These are phyloP conservation scores for Cucumis cinereus DNA, from an alignment of 306 rosid genomes.

Conservation along the genomic window DNA sequence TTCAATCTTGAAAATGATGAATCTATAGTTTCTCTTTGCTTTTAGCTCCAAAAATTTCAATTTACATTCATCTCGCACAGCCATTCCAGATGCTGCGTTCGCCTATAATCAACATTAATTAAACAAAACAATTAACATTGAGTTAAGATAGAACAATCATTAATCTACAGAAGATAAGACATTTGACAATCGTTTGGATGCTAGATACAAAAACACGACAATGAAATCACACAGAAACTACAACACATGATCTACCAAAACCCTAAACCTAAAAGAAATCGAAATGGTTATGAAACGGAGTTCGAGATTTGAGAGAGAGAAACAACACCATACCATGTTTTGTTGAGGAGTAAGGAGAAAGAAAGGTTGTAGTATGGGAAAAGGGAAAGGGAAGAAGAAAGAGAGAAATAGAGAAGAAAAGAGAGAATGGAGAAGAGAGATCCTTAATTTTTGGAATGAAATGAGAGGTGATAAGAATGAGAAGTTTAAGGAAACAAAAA, in stretches of 20 bases:
- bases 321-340: background rate
- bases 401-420: background rate
- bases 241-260: background rate
- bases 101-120: conserved; percentile 14
- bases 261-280: background rate
- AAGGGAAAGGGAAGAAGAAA: background rate
- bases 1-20: conserved; percentile 40
- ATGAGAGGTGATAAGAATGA: conserved; percentile 3
- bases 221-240: background rate
- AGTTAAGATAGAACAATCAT: background rate
- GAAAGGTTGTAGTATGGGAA: background rate
- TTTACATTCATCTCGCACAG: conserved; percentile 40
- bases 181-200: no score
- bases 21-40: conserved; percentile 40
- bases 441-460: conserved; percentile 5
- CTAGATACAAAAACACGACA: no score
- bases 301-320: background rate
- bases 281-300: background rate
- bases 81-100: conserved; percentile 48
- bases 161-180: no score
- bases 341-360: background rate
- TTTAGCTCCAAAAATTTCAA: conserved; percentile 39
- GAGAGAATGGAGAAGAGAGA: background rate
- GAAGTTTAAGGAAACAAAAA: background rate
- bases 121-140: background rate